These are phyloP conservation scores for Aspergillus neoniger DNA, from an alignment of 2,329 filamentous ascomycete genomes.

Conservation along the genomic window DNA sequence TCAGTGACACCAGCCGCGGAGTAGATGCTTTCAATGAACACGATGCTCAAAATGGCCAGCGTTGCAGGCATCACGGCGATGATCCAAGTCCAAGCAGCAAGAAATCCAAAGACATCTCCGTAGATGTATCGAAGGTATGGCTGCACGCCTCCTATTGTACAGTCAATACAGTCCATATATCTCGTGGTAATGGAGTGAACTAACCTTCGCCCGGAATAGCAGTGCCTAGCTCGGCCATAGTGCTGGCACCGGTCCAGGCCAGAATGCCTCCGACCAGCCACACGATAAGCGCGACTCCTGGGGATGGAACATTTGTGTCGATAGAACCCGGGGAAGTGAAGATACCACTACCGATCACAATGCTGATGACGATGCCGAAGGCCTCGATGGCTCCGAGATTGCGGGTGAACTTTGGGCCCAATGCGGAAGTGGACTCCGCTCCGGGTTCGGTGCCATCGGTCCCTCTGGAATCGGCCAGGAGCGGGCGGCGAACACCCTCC, in stretches of 20 bases:
- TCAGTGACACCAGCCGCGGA: slow-evolving; percentile 15
- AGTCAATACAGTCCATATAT: neutral
- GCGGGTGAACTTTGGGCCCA: slow-evolving; percentile 13
- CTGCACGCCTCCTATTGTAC: slow-evolving; percentile 14
- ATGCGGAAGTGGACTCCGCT: neutral
- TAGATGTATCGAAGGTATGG: slow-evolving; percentile 22
- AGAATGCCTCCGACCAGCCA: slow-evolving; percentile 21
- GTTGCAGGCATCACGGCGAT: slow-evolving; percentile 22
- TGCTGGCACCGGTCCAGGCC: slow-evolving; percentile 21
- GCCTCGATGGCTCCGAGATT: slow-evolving; percentile 21
- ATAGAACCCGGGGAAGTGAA: slow-evolving; percentile 21
- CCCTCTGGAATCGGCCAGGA: neutral
- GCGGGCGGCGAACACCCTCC: neutral
- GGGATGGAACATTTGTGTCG: slow-evolving; percentile 22
- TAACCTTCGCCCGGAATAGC: slow-evolving; percentile 21
- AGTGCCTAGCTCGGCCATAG: slow-evolving; percentile 23
- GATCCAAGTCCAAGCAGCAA: slow-evolving; percentile 24
- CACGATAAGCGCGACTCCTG: slow-evolving; percentile 18
- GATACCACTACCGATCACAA: slow-evolving; percentile 23
- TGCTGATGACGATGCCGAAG: slow-evolving; percentile 23
- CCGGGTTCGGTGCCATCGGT: neutral
- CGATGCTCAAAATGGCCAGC: slow-evolving; percentile 21
- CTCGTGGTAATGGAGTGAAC: neutral
- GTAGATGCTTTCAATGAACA: slow-evolving; percentile 22
- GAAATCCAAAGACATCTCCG: slow-evolving; percentile 22